Conservation (phyloP, 2,329 filamentous ascomycete genomes). For the Fusarium robinianum region DNA sequence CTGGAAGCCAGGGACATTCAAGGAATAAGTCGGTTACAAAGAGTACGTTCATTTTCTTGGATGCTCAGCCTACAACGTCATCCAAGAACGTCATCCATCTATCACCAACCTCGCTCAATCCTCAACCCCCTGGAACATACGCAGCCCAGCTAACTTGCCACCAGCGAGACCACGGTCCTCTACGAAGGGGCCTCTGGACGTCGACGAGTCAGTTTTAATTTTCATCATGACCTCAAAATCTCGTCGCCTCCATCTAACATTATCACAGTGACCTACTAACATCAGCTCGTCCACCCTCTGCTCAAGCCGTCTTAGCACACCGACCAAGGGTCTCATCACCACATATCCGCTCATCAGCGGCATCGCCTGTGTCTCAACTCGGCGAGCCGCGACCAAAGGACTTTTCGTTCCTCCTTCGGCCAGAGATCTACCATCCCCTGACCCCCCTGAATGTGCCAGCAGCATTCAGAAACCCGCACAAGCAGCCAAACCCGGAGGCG, state of each 20-base stretch:
- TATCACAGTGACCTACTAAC: conserved; percentile 36
- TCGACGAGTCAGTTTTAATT: conserved; percentile 65
- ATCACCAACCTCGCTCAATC: conserved; percentile 5
- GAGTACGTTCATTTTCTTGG: conserved; percentile 35
- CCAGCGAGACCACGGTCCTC: conserved; percentile 67
- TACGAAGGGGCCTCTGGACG: conserved; percentile 79
- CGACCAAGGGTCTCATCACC: conserved; percentile 34
- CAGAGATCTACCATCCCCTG: conserved; percentile 82
- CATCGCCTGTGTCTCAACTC: conserved; percentile 38
- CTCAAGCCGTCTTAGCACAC: conserved; percentile 24
- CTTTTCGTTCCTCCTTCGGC: conserved; percentile 78
- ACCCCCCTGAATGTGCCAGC: conserved; percentile 63
- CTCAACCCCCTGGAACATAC: background rate
- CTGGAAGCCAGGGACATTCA: conserved; percentile 40
- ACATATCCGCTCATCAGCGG: conserved; percentile 31
- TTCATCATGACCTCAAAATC: background rate
- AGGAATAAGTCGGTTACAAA: conserved; percentile 46
- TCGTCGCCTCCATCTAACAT: conserved; percentile 7
- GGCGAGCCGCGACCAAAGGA: conserved; percentile 58
- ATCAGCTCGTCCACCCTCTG: conserved; percentile 37
- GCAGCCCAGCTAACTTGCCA: conserved; percentile 23
- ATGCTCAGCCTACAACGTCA: conserved; percentile 6
- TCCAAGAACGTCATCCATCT: conserved; percentile 4
- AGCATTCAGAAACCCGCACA: conserved; percentile 70
- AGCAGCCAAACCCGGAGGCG: conserved; percentile 65